phyloP scores from a whole-genome alignment of 192 early-diverging fungal species.

The Rhizophlyctis rosea region DNA sequence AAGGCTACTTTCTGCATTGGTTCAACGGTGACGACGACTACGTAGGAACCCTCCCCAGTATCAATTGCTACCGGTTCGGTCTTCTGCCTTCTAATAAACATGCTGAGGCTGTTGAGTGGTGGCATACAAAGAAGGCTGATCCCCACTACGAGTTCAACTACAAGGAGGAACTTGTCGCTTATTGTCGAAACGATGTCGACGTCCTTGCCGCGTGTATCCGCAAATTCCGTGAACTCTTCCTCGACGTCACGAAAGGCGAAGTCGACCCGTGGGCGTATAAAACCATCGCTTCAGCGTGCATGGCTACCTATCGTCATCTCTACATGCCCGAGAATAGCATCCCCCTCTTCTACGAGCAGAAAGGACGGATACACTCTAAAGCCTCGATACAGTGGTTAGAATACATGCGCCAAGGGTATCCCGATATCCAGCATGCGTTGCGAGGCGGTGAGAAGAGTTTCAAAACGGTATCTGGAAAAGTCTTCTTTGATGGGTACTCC shows the following conservation, averaged over 20 bases:
- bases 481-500: no score
- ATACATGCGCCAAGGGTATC: no score
- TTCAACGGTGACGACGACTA: neutral
- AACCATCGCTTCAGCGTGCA: constrained; percentile 1
- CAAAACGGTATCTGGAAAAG: no score
- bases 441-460: no score
- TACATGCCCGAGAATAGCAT: constrained; percentile 1
- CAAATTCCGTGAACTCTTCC: neutral
- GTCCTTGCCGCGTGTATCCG: neutral
- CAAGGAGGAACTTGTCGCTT: neutral
- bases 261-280: constrained; percentile 1
- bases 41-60: neutral
- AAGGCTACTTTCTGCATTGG: no score
- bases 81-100: neutral
- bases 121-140: no score
- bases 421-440: no score
- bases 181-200: constrained; percentile 3
- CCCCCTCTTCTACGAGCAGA: no score
- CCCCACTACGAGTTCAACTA: neutral
- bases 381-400: no score
- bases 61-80: neutral
- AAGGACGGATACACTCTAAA: no score
- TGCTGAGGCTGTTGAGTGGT: neutral
- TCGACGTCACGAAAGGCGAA: neutral
- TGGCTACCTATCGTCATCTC: neutral